phyloP scores from a whole-genome alignment of 805 yeast genomes.

The Torulaspora delbrueckii region DNA sequence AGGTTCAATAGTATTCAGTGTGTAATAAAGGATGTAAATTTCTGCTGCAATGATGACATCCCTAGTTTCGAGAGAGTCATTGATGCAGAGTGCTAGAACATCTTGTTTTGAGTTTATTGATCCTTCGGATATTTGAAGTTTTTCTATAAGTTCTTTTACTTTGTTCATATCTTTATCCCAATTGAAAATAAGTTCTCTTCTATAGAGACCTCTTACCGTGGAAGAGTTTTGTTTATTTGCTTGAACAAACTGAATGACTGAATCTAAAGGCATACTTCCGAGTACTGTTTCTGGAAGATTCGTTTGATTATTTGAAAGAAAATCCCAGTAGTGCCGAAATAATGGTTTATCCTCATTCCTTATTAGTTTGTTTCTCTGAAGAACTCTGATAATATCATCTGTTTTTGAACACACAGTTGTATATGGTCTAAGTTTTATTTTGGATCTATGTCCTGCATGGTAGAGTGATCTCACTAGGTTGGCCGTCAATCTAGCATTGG shows the following conservation, averaged over 20 bases:
- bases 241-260: slow-evolving; percentile 6
- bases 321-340: slow-evolving; percentile 9
- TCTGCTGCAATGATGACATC: slow-evolving; percentile 24
- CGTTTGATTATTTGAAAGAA: not conserved
- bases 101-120: not conserved
- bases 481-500: not conserved
- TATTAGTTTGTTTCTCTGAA: not conserved
- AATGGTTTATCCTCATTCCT: not conserved
- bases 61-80: slow-evolving; percentile 13
- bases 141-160: not conserved
- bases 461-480: not conserved
- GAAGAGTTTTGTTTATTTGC: slow-evolving; percentile 7
- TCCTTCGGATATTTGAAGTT: not conserved
- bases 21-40: slow-evolving; percentile 20
- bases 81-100: slow-evolving; percentile 17
- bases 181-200: slow-evolving; percentile 12
- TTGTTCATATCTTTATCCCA: not conserved
- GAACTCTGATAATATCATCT: not conserved
- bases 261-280: not conserved
- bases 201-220: slow-evolving; percentile 12
- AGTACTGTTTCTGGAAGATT: slow-evolving; percentile 1
- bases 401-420: not conserved
- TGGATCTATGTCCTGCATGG: not conserved
- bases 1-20: slow-evolving; percentile 6
- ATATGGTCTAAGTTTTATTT: not conserved